phyloP scores from a whole-genome alignment of 2,329 filamentous ascomycete genomes.

The Beauveria varroae region DNA sequence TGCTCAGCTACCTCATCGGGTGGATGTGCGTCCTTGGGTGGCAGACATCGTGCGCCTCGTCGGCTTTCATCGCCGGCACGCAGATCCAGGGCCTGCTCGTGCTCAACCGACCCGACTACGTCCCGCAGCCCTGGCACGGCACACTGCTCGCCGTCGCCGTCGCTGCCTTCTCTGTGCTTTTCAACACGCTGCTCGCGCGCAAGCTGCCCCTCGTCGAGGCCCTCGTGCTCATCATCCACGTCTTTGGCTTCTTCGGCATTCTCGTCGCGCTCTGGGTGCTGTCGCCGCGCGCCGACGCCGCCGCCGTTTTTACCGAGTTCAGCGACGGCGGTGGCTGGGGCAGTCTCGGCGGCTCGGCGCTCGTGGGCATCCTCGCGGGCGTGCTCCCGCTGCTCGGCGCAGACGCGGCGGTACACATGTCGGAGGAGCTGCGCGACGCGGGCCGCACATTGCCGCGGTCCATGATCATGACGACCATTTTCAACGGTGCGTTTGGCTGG shows the following conservation, averaged over 20 bases:
- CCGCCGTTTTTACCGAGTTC: conserved; percentile 23
- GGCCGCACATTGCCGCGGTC: conserved; percentile 23
- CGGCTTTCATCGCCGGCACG: conserved; percentile 34
- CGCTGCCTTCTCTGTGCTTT: conserved; percentile 29
- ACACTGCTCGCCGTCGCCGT: conserved; percentile 36
- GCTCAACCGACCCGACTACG: conserved; percentile 28
- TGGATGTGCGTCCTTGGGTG: conserved; percentile 40
- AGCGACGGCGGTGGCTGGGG: conserved; percentile 25
- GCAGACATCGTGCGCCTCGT: conserved; percentile 33
- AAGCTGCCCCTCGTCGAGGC: conserved; percentile 35
- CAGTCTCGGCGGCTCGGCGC: conserved; percentile 26
- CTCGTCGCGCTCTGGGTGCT: conserved; percentile 32
- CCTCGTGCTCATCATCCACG: conserved; percentile 35
- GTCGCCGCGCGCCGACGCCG: conserved; percentile 20
- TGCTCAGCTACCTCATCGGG: conserved; percentile 43
- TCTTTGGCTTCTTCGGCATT: conserved; percentile 17
- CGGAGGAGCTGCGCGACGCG: conserved; percentile 30
- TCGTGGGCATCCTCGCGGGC: conserved; percentile 30
- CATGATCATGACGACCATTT: conserved; percentile 24
- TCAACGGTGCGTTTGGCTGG: conserved; percentile 27
- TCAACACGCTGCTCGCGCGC: conserved; percentile 36
- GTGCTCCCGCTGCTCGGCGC: conserved; percentile 26
- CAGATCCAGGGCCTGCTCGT: conserved; percentile 37
- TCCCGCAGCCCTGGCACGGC: conserved; percentile 32
- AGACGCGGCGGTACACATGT: conserved; percentile 24